Percentiles rank a stretch among this genome's conserved stretches.
Conservation (phyloP, 106 monocot genomes). For the Dendrobium chrysotoxum region DNA sequence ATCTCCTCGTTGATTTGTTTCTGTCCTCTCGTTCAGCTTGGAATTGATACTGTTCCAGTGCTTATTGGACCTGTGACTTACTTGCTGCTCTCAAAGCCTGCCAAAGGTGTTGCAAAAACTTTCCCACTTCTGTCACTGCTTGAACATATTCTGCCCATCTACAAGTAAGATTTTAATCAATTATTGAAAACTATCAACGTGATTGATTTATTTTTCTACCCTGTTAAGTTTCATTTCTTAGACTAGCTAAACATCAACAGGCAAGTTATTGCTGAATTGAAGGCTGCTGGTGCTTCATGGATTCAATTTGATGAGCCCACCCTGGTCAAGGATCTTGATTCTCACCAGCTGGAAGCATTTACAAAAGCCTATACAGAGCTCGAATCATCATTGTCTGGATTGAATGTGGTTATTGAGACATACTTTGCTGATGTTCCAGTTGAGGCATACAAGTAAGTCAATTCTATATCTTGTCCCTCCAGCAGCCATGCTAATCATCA, state of each 20-base stretch:
- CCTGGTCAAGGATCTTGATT: slow-evolving; percentile 22
- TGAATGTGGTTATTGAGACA: slow-evolving; percentile 24
- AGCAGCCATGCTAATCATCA: not conserved
- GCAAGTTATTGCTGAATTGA: slow-evolving; percentile 27
- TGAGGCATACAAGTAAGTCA: slow-evolving; percentile 20
- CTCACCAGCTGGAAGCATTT: slow-evolving; percentile 28
- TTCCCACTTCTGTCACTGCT: slow-evolving; percentile 7
- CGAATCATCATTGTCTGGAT: slow-evolving; percentile 21
- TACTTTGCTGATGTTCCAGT: slow-evolving; percentile 31
- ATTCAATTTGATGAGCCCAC: slow-evolving; percentile 31
- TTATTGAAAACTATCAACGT: not conserved
- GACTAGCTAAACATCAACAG: slow-evolving; percentile 4
- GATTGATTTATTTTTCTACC: not conserved
- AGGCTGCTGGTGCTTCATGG: slow-evolving; percentile 29
- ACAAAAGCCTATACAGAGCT: slow-evolving; percentile 20
- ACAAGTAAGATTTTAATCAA: slow-evolving; percentile 17
- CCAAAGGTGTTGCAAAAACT: slow-evolving; percentile 12
- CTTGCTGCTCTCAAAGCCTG: slow-evolving; percentile 17
- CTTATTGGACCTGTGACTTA: slow-evolving; percentile 17
- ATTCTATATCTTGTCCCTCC: not conserved
- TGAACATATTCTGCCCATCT: slow-evolving; percentile 13
- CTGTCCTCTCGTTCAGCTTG: slow-evolving; percentile 2
- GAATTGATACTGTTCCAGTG: slow-evolving; percentile 8
- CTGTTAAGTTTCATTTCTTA: not conserved
- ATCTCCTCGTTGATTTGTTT: not conserved